Percentiles rank a stretch among this genome's conserved stretches.
Conservation (phyloP, 1,284 basidiomycete genomes). For the Marasmius fiardii region DNA sequence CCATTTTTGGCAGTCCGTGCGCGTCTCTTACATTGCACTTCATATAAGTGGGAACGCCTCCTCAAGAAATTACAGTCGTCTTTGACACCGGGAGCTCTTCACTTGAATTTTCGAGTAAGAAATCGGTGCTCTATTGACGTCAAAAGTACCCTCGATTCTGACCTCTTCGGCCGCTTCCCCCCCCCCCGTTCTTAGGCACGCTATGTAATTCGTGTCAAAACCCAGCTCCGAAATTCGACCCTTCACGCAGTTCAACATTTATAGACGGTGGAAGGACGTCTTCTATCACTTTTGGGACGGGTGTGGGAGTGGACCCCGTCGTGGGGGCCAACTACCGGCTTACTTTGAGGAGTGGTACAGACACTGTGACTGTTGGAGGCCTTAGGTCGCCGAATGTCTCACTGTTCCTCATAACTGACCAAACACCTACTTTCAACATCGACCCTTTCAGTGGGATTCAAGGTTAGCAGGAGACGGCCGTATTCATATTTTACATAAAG, state of each 20-base stretch:
- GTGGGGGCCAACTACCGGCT: constrained; percentile 21
- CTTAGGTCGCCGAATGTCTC: constrained; percentile 10
- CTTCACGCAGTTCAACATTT: constrained; percentile 47
- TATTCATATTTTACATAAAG: background rate
- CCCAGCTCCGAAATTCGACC: constrained; percentile 43
- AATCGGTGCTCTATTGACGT: no score
- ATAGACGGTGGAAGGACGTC: constrained; percentile 35
- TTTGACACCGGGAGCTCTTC: constrained; percentile 52
- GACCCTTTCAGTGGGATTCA: constrained; percentile 56
- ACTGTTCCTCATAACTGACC: constrained; percentile 18
- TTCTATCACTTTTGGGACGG: constrained; percentile 48
- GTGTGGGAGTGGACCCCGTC: constrained; percentile 55
- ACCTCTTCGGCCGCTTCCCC: constrained; percentile 2
- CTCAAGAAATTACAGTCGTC: constrained; percentile 43
- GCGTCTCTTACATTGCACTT: background rate
- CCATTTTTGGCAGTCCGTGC: background rate
- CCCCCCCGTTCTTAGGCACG: constrained; percentile 31
- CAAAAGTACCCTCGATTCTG: background rate
- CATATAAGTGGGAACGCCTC: constrained; percentile 43
- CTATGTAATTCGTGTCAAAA: constrained; percentile 42
- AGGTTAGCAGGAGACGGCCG: constrained; percentile 26
- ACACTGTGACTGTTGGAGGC: constrained; percentile 15
- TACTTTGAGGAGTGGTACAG: constrained; percentile 9
- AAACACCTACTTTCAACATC: constrained; percentile 15
- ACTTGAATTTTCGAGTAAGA: constrained; percentile 47